Conservation (phyloP, 257 asterid genomes). For the Sherardia arvensis region DNA sequence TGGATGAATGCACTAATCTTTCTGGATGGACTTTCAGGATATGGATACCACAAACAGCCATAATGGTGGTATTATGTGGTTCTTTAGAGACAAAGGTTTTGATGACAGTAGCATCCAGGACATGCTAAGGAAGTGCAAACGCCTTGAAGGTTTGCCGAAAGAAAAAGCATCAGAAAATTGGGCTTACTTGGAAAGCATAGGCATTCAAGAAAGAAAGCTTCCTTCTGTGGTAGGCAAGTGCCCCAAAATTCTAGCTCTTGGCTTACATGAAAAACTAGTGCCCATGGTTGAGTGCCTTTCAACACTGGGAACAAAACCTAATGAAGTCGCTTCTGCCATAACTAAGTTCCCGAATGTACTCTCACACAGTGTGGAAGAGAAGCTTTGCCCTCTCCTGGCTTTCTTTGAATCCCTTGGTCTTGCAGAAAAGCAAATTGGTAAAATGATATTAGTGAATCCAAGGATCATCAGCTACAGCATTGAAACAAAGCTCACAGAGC, state of each 20-base stretch:
- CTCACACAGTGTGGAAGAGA: conserved; percentile 78
- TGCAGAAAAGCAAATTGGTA: conserved; percentile 74
- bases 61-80: conserved; percentile 77
- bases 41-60: conserved; percentile 66
- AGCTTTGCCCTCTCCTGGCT: conserved; percentile 92
- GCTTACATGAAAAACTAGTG: conserved; percentile 61
- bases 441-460: conserved; percentile 76
- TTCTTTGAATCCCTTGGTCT: conserved; percentile 86
- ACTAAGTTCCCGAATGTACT: conserved; percentile 78
- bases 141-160: conserved; percentile 53
- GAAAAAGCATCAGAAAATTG: conserved; percentile 85
- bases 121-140: conserved; percentile 78
- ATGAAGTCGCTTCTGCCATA: conserved; percentile 78
- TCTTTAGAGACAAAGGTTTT: conserved; percentile 88
- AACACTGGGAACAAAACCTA: conserved; percentile 64
- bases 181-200: conserved; percentile 86
- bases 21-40: conserved; percentile 23
- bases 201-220: conserved; percentile 81
- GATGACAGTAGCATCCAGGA: conserved; percentile 61
- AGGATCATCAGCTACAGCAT: conserved; percentile 92
- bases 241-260: conserved; percentile 78
- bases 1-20: not conserved
- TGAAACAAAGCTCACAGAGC: conserved; percentile 61
- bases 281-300: conserved; percentile 81
- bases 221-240: conserved; percentile 66